Base-by-base conservation (phyloP, 768 basidiomycete genomes). In the Lentinula detonsa region DNA sequence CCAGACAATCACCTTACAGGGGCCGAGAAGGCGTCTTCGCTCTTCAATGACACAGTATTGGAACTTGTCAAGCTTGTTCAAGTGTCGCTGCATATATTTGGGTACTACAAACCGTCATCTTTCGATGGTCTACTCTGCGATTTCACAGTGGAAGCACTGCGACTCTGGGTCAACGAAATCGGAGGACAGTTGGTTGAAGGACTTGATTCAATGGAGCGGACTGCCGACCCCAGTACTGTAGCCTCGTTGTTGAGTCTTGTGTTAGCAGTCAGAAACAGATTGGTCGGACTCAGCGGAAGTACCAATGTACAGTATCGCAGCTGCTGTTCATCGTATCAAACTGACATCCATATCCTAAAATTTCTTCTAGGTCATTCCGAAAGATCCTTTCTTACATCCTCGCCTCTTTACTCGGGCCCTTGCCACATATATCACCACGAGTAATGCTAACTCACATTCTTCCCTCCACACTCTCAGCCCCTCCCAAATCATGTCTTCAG, bases 301-400 rank as follows among this genome's bases (percentile, higher is more conserved):
- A 69, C 55, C 6, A 73, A 77, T 57, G 78, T 77, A 68, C 40
- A 74, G 66, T 31, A 5, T 56, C 34, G 28, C 11, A 18, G 13
- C 48, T 10, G 16, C 11, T 70, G 50, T 48, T 58, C 31, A 18
- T 39, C n/a, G 13, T 8, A 56, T 61, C 21, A 56, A 61, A 21
- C 31, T 43, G 39, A 28, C 31, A 33, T 34, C 18, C 6, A 33
- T 28, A 28, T 28, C 3, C 2, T n/a, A 46, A 11, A n/a, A 5
- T 9, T 10, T 15, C 23, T 21, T 49, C 21, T 65, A 77, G 65
- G 64, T 70, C 35, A 74, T 86, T 40, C 87, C 91, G 2, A 87
- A 86, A 69, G 92, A 93, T 70, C 91, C 92, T 1, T 92, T 94
- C 67, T 74, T 90, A 49, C 81, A 90, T 60, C 88, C 90, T 0